A percentile compares a stretch with the other conserved stretches of the same genome.
Conservation (phyloP, 208 protist genomes). For the Acanthamoeba divionensis region DNA sequence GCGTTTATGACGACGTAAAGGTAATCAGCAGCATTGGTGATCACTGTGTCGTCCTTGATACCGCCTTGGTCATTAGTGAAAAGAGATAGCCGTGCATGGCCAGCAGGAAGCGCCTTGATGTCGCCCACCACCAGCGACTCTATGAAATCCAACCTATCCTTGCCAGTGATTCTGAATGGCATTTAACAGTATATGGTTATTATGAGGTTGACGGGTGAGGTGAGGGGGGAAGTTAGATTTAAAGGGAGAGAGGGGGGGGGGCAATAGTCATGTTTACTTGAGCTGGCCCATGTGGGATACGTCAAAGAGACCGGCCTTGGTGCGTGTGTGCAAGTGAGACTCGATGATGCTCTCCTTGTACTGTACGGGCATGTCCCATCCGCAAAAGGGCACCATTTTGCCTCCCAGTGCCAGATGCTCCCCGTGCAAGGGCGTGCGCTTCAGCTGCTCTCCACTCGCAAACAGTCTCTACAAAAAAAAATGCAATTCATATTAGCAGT, state of each 20-base stretch:
- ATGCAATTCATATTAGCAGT: no score
- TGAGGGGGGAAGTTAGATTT: not conserved
- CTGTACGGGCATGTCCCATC: slow-evolving; percentile 94
- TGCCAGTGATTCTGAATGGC: slow-evolving; percentile 69
- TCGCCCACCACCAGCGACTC: slow-evolving; percentile 89
- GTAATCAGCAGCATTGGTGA: slow-evolving; percentile 87
- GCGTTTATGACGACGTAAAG: slow-evolving; percentile 94
- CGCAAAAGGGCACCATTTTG: slow-evolving; percentile 93
- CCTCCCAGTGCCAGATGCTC: slow-evolving; percentile 79
- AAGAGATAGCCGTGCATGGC: slow-evolving; percentile 83
- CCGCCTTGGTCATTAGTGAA: slow-evolving; percentile 89
- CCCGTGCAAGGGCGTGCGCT: slow-evolving; percentile 62
- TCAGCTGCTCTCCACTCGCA: not conserved
- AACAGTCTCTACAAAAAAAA: no score
- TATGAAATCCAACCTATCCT: slow-evolving; percentile 89
- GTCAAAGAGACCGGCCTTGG: slow-evolving; percentile 91
- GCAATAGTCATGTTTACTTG: not conserved
- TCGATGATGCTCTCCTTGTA: slow-evolving; percentile 87
- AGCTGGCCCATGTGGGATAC: slow-evolving; percentile 96
- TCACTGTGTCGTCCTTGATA: slow-evolving; percentile 92
- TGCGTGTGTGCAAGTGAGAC: slow-evolving; percentile 88
- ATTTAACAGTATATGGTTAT: no score
- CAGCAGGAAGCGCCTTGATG: slow-evolving; percentile 71
- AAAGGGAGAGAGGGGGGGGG: not conserved
- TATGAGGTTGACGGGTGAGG: not conserved